Base-by-base conservation (phyloP, 495 filamentous ascomycete genomes). In the Xylaria acuta region DNA sequence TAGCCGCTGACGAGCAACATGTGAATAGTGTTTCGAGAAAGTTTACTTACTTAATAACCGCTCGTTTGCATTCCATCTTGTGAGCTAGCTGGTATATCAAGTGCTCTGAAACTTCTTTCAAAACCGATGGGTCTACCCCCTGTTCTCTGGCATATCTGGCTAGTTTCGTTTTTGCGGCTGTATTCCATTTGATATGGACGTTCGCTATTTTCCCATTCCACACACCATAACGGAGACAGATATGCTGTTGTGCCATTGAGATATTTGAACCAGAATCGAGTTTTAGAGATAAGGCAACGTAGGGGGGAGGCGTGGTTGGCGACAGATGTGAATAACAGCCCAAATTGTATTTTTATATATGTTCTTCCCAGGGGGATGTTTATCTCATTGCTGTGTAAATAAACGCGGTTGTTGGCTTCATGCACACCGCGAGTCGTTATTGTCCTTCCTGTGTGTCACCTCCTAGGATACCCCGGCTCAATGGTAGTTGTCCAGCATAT, bases 11-110 rank as follows among this genome's bases (percentile, higher is more conserved):
- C 14, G 16, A 43, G 12, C 0, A 64, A 64, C 5, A 8, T 27
- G 20, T 18, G 6, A 14, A 18, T 18, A 27, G 38, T 64, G n/a
- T 30, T 64, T 30, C 14, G 4, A 41, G 11, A 30, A 22, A 6
- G 25, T 25, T 18, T 43, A 64, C 60, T 43, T 43, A 64, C 60
- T 43, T 64, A 16, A 64, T 43, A 43, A 43, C 32, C 22, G 22
- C 36, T 43, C 60, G 20, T 64, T 30, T 43, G 60, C 36, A 14
- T 16, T 22, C 36, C 18, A 64, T 30, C 60, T 18, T 64, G 60
- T 16, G 38, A 43, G 60, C 60, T 16, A 64, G 38, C 60, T 14
- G 8, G 60, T 30, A 64, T 18, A 43, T 43, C n/a, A 64, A 30
- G 3, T 64, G 60, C 22, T 64, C 60, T 34, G 60, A 18, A 43